Conservation (phyloP, 2,329 filamentous ascomycete species). For the Neonectria ditissima region DNA sequence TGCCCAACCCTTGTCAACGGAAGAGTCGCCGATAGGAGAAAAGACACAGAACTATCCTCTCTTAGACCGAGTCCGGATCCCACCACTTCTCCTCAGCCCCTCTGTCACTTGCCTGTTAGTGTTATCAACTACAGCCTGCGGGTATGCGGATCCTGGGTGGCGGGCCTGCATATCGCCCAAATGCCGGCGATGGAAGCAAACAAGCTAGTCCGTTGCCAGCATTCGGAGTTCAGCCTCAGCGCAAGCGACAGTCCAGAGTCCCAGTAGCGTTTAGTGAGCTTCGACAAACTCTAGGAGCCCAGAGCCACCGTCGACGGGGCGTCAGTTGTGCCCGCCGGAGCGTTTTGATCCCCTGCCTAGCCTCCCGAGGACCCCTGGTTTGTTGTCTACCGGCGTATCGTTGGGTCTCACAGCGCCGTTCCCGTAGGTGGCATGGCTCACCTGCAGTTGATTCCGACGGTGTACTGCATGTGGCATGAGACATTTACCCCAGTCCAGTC, state of each 20-base stretch:
- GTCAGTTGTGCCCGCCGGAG: conserved; percentile 26
- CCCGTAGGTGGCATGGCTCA: not conserved
- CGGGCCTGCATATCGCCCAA: not conserved
- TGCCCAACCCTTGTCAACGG: not conserved
- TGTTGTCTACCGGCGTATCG: conserved; percentile 5
- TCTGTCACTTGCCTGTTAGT: not conserved
- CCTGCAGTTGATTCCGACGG: not conserved
- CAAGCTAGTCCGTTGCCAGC: conserved; percentile 1
- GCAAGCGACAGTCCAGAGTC: conserved; percentile 19
- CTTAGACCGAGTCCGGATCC: not conserved
- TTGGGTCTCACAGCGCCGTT: not conserved
- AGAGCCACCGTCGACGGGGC: conserved; percentile 20
- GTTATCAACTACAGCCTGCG: not conserved
- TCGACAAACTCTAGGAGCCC: not conserved
- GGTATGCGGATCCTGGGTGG: not conserved
- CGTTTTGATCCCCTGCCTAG: conserved; percentile 26
- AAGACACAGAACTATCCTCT: not conserved
- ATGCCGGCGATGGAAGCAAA: conserved; percentile 4
- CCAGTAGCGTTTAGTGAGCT: conserved; percentile 10
- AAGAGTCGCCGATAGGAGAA: not conserved
- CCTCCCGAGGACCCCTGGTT: conserved; percentile 14
- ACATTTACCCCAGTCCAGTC: not conserved
- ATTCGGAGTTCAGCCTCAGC: conserved; percentile 16
- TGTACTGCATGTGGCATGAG: conserved; percentile 6
- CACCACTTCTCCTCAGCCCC: not conserved